A percentile compares a stretch with the other conserved stretches of the same genome.
Conservation (phyloP, 441 rosid genomes). For the Pelargonium myrrhifolium region DNA sequence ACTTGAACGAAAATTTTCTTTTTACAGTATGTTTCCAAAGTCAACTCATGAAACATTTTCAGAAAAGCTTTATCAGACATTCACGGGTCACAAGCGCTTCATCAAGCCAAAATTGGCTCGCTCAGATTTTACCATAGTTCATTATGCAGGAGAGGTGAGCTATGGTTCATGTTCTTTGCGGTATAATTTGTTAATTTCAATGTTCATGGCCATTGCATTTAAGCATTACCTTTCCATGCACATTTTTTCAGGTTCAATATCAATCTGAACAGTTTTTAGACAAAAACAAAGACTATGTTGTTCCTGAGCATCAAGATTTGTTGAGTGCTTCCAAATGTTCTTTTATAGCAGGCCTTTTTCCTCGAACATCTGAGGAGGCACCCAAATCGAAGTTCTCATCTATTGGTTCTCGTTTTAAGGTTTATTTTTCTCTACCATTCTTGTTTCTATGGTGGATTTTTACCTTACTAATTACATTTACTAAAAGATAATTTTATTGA, state of each 20-base stretch:
- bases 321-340: conserved; percentile 68
- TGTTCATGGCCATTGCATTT: conserved; percentile 9
- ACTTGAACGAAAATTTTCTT: conserved; percentile 2
- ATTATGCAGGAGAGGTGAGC: conserved; percentile 96
- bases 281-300: conserved; percentile 97
- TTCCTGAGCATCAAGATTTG: conserved; percentile 92
- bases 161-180: conserved; percentile 17
- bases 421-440: conserved; percentile 22
- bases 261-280: conserved; percentile 94
- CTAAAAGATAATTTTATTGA: conserved; percentile 8
- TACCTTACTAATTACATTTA: conserved; percentile 5
- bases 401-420: conserved; percentile 97
- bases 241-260: conserved; percentile 65
- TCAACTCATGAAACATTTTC: conserved; percentile 97
- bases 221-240: conserved; percentile 19
- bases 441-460: conserved; percentile 14
- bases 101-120: conserved; percentile 92
- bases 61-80: conserved; percentile 92
- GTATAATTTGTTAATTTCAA: conserved; percentile 8
- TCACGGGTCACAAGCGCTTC: conserved; percentile 76
- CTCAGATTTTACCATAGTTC: conserved; percentile 79
- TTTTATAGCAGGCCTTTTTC: conserved; percentile 89
- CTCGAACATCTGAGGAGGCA: conserved; percentile 66
- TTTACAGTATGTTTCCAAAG: conserved; percentile 97
- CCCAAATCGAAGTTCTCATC: conserved; percentile 92